Evolutionary conservation across 1,284 basidiomycete species (phyloP).

Genomic region (Kwoniella shivajii): DNA sequence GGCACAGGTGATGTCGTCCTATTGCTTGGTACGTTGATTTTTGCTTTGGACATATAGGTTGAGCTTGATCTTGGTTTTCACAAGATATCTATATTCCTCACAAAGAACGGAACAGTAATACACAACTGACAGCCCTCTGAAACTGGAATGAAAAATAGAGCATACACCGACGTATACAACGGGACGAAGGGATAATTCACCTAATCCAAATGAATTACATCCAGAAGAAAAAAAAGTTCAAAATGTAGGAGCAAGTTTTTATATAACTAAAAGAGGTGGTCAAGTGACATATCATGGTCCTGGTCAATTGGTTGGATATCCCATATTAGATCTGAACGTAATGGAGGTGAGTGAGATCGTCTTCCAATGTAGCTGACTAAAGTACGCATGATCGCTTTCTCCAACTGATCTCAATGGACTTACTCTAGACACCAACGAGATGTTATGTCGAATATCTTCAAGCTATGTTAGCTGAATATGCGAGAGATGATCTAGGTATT

Average conservation of each 20-base stretch:
- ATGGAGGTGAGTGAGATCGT: constrained; percentile 55
- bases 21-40: constrained; percentile 51
- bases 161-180: constrained; percentile 94
- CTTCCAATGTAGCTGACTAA: background rate
- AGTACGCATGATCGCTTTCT: background rate
- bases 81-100: no score
- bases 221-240: constrained; percentile 69
- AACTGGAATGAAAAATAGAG: no score
- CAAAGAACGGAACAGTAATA: no score
- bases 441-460: constrained; percentile 58
- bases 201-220: constrained; percentile 60
- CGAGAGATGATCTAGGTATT: constrained; percentile 30
- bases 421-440: constrained; percentile 52
- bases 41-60: no score
- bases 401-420: background rate
- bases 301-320: constrained; percentile 95
- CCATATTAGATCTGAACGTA: constrained; percentile 76
- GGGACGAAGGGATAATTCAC: constrained; percentile 72
- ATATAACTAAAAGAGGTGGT: constrained; percentile 72
- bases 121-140: no score
- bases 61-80: no score
- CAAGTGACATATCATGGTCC: constrained; percentile 97
- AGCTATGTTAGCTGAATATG: constrained; percentile 49
- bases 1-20: constrained; percentile 58
- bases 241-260: constrained; percentile 82